These are phyloP conservation scores for Annona squamosa DNA, from an alignment of 164 flowering plant species.

Conservation along the genomic window DNA sequence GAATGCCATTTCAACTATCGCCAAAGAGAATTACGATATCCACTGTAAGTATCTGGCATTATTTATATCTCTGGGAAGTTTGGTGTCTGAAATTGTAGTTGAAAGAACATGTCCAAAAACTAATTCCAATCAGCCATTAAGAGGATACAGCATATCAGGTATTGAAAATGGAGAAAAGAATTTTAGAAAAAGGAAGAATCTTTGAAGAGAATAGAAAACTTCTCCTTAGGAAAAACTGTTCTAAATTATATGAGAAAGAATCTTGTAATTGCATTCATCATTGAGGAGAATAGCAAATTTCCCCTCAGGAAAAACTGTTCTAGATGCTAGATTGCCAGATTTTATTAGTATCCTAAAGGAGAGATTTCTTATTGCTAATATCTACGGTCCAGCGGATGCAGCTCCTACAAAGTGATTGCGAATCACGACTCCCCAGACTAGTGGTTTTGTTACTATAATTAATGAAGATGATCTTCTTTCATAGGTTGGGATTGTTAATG, in stretches of 20 bases:
- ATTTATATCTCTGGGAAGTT: neutral
- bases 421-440: too few relatives aligned
- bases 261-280: too few relatives aligned
- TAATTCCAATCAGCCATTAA: neutral
- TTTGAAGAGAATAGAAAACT: too few relatives aligned
- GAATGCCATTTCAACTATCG: slow-evolving; percentile 75
- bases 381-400: neutral
- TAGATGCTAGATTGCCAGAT: too few relatives aligned
- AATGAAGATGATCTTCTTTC: neutral
- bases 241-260: too few relatives aligned
- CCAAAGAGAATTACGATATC: slow-evolving; percentile 84
- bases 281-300: too few relatives aligned
- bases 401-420: neutral
- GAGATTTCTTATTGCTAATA: neutral
- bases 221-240: too few relatives aligned
- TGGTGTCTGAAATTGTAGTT: neutral
- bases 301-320: too few relatives aligned
- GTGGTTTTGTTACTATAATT: neutral
- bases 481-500: slow-evolving; percentile 91
- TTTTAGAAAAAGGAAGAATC: too few relatives aligned
- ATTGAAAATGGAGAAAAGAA: too few relatives aligned
- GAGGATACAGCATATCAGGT: too few relatives aligned
- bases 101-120: neutral
- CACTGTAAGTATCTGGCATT: slow-evolving; percentile 49
- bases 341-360: too few relatives aligned